Percentiles rank a stretch among this genome's conserved stretches.
phyloP scores from a whole-genome alignment of 805 yeast species.

The Starmerella sp. region DNA sequence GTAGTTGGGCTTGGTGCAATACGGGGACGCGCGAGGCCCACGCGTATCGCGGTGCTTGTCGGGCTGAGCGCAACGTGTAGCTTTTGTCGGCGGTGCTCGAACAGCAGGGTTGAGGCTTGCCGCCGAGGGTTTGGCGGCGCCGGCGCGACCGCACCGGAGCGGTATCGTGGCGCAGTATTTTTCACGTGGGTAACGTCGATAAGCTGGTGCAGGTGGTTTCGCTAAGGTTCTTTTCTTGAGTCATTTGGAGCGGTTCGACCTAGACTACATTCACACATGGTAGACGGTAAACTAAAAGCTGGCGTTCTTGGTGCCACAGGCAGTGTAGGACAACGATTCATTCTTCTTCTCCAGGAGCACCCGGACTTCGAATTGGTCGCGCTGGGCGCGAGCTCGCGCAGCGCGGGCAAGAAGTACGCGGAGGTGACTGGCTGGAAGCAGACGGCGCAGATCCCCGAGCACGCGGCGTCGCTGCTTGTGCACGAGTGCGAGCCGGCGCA shows the following conservation, averaged over 20 bases:
- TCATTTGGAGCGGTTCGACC: background rate
- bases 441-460: slow-evolving; percentile 64
- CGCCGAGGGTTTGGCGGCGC: background rate
- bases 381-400: slow-evolving; percentile 85
- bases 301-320: slow-evolving; percentile 99
- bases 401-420: slow-evolving; percentile 78
- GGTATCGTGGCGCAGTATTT: background rate
- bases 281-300: slow-evolving; percentile 23
- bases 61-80: no score
- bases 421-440: slow-evolving; percentile 95
- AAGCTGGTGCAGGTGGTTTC: background rate
- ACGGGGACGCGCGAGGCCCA: no score
- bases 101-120: no score
- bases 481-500: slow-evolving; percentile 64
- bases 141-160: background rate
- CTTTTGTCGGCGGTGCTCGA: no score
- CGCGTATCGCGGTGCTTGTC: no score
- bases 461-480: slow-evolving; percentile 52
- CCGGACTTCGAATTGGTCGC: slow-evolving; percentile 80
- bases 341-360: slow-evolving; percentile 68
- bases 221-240: background rate
- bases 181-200: background rate
- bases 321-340: slow-evolving; percentile 93
- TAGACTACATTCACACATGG: background rate
- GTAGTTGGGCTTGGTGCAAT: no score